Conservation (phyloP, 106 monocot genomes). For the Phalaenopsis equestris region DNA sequence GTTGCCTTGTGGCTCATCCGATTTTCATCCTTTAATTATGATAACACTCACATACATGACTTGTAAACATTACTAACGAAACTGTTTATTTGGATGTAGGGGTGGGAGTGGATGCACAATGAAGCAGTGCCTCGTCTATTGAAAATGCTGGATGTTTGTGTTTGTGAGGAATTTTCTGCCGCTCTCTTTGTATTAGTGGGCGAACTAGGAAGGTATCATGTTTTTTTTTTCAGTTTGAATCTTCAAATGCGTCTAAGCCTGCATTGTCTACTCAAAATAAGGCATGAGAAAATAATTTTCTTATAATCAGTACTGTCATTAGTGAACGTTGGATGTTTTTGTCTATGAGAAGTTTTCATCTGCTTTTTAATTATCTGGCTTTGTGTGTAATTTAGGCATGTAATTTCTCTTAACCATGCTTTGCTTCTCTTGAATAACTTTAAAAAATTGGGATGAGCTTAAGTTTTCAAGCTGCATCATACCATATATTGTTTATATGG, state of each 20-base stretch:
- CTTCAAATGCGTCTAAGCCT: background rate
- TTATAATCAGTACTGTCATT: background rate
- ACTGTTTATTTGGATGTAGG: conserved; percentile 23
- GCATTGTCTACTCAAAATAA: background rate
- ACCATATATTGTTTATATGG: background rate
- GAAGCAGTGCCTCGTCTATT: conserved; percentile 35
- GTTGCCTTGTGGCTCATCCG: background rate
- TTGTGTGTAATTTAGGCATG: background rate
- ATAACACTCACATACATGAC: background rate
- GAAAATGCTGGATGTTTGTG: conserved; percentile 40
- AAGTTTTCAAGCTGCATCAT: background rate
- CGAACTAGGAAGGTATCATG: conserved; percentile 52
- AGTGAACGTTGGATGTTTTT: background rate
- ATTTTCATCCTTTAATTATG: background rate
- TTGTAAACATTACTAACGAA: background rate
- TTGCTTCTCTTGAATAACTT: background rate
- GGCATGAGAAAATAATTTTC: background rate
- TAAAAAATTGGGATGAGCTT: background rate
- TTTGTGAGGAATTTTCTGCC: conserved; percentile 24
- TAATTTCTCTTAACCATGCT: background rate
- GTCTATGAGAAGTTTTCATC: background rate
- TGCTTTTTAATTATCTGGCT: background rate
- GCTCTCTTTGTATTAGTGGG: conserved; percentile 51
- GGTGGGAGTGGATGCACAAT: conserved; percentile 44
- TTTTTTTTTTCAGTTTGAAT: background rate